Percentiles rank a stretch among this genome's conserved stretches.
Conservation (phyloP, 257 asterid genomes). For the Lavandula angustifolia region DNA sequence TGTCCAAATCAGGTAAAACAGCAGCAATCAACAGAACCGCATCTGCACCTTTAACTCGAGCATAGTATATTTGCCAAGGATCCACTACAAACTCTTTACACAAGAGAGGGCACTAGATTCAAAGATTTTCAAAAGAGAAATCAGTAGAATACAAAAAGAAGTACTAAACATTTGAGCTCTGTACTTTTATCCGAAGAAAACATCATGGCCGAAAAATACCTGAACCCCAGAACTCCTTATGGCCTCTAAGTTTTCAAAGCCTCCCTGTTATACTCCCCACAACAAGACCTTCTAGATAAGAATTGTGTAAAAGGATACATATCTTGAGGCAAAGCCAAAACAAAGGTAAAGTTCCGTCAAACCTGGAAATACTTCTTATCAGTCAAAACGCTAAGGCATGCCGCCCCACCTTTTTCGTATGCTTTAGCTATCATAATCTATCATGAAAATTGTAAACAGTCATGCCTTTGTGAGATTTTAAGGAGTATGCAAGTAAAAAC, state of each 20-base stretch:
- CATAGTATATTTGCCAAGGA: slow-evolving; percentile 92
- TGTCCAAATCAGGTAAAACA: slow-evolving; percentile 80
- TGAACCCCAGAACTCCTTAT: slow-evolving; percentile 80
- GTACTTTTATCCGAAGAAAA: slow-evolving; percentile 13
- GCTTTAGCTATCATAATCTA: slow-evolving; percentile 96
- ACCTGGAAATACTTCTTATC: slow-evolving; percentile 91
- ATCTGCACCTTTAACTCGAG: slow-evolving; percentile 93
- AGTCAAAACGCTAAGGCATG: slow-evolving; percentile 95
- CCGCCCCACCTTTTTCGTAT: slow-evolving; percentile 97
- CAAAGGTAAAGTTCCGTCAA: background rate
- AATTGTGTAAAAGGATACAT: background rate
- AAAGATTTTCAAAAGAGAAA: slow-evolving; percentile 21
- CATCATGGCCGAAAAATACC: slow-evolving; percentile 43
- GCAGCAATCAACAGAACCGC: slow-evolving; percentile 91
- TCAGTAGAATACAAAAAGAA: slow-evolving; percentile 23
- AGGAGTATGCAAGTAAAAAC: background rate
- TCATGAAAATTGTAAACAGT: slow-evolving; percentile 31
- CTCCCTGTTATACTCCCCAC: slow-evolving; percentile 51
- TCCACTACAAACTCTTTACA: slow-evolving; percentile 93
- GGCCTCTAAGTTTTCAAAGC: slow-evolving; percentile 81
- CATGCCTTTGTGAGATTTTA: background rate
- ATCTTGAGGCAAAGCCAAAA: slow-evolving; percentile 7
- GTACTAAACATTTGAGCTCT: background rate
- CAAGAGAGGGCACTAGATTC: slow-evolving; percentile 83
- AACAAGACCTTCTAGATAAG: slow-evolving; percentile 20